phyloP scores from a whole-genome alignment of 805 yeast species.

The Danielia reshetovae region DNA sequence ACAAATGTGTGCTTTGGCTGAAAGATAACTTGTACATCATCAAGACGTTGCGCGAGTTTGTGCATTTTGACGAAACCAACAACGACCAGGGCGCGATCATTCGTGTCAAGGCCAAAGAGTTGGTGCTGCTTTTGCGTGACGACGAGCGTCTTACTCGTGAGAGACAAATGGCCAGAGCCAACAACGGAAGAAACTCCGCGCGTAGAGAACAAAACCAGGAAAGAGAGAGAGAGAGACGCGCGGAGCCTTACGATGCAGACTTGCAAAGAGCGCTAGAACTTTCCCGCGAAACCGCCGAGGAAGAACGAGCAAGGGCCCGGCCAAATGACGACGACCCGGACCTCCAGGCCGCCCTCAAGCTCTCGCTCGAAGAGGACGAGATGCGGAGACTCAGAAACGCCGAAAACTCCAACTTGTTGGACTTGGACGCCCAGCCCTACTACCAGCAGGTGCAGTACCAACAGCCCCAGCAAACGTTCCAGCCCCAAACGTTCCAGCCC shows the following conservation, averaged over 20 bases:
- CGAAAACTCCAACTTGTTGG: conserved; percentile 48
- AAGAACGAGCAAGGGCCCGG: conserved; percentile 62
- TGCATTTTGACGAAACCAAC: conserved; percentile 70
- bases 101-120: conserved; percentile 85
- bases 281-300: conserved; percentile 77
- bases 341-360: conserved; percentile 62
- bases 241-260: conserved; percentile 64
- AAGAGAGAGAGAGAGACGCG: conserved; percentile 2
- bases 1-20: conserved; percentile 88
- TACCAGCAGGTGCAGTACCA: conserved; percentile 5
- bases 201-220: conserved; percentile 1
- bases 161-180: conserved; percentile 42
- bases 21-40: conserved; percentile 83
- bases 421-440: conserved; percentile 42
- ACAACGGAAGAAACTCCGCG: background rate
- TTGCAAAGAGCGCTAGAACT: conserved; percentile 76
- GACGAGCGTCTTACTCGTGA: conserved; percentile 76
- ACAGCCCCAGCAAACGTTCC: conserved; percentile 20
- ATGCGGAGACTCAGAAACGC: conserved; percentile 44
- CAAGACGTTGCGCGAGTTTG: conserved; percentile 88
- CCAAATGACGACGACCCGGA: conserved; percentile 51
- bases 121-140: conserved; percentile 74
- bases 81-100: conserved; percentile 83
- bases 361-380: conserved; percentile 76
- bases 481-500: conserved; percentile 20